Percentiles rank a stretch among this genome's conserved stretches.
phyloP scores from a whole-genome alignment of 331 rosid genomes.

The Stylosanthes scabra region DNA sequence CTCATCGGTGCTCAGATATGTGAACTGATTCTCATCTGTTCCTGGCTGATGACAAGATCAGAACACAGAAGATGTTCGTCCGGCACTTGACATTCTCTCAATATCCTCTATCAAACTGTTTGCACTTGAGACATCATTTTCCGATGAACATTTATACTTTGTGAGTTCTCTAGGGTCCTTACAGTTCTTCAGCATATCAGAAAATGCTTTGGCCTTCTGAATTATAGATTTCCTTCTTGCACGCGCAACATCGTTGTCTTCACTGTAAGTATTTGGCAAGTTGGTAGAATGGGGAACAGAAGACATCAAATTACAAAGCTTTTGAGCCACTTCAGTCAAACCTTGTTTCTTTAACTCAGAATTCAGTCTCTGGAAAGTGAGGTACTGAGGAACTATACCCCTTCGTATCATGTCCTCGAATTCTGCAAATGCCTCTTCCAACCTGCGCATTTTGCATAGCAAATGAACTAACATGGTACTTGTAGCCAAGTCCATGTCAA shows the following conservation, averaged over 20 bases:
- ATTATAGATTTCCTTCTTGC: constrained; percentile 68
- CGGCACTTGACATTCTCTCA: constrained; percentile 43
- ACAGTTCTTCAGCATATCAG: constrained; percentile 68
- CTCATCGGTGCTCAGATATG: constrained; percentile 16
- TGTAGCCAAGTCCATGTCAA: constrained; percentile 82
- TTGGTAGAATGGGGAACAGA: constrained; percentile 73
- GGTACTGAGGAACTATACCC: constrained; percentile 86
- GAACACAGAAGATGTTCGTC: constrained; percentile 29
- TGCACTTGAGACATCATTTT: constrained; percentile 52
- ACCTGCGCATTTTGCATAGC: constrained; percentile 75
- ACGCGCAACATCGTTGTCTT: constrained; percentile 49
- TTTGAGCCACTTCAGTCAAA: constrained; percentile 65
- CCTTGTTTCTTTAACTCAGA: constrained; percentile 65
- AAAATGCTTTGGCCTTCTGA: constrained; percentile 73
- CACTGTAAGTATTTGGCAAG: constrained; percentile 69
- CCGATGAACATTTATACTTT: constrained; percentile 51
- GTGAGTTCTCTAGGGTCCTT: constrained; percentile 68
- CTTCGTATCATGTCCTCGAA: constrained; percentile 83
- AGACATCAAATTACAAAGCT: constrained; percentile 71
- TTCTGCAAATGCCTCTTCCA: constrained; percentile 73
- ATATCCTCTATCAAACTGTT: constrained; percentile 59
- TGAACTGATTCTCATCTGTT: constrained; percentile 33
- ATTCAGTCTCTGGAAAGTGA: constrained; percentile 74
- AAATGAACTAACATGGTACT: constrained; percentile 84
- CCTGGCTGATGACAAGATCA: constrained; percentile 23